Evolutionary conservation across 331 rosid species (phyloP).

Genomic region (Malus hybrid): DNA sequence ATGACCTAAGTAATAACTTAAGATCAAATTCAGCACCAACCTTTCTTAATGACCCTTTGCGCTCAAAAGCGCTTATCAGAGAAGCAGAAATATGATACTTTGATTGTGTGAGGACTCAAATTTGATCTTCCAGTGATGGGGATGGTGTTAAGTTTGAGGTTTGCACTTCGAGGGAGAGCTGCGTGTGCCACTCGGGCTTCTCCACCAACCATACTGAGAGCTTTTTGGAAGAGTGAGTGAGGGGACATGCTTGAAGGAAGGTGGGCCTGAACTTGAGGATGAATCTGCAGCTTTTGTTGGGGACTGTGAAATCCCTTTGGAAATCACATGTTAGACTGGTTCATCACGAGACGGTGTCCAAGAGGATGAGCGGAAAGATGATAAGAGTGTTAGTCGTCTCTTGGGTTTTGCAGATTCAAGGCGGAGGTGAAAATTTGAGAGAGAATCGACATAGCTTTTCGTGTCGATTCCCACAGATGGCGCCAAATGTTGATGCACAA

Average conservation of each 20-base stretch:
- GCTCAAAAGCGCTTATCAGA: neutral
- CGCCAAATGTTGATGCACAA: too few species aligned
- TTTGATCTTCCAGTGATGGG: too few species aligned
- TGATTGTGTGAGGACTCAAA: too few species aligned
- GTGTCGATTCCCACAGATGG: too few species aligned
- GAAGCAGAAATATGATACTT: neutral
- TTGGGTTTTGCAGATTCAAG: neutral
- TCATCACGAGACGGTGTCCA: conserved; percentile 24
- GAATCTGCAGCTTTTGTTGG: conserved; percentile 3
- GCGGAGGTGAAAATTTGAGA: too few species aligned
- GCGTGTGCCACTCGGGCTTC: too few species aligned
- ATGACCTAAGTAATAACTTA: neutral
- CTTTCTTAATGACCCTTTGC: neutral
- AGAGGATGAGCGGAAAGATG: conserved; percentile 33
- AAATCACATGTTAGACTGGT: conserved; percentile 8
- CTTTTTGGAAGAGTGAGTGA: neutral
- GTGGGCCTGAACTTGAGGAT: conserved; percentile 21
- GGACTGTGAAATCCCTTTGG: conserved; percentile 15
- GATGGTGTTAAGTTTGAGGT: too few species aligned
- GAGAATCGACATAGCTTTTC: too few species aligned
- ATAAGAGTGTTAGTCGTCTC: conserved; percentile 10
- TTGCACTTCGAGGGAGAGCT: too few species aligned
- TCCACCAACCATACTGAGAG: too few species aligned
- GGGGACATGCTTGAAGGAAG: conserved; percentile 19
- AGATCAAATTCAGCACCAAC: neutral